These are phyloP conservation scores for Malus hybrid DNA, from an alignment of 331 rosid genomes.

Conservation along the genomic window DNA sequence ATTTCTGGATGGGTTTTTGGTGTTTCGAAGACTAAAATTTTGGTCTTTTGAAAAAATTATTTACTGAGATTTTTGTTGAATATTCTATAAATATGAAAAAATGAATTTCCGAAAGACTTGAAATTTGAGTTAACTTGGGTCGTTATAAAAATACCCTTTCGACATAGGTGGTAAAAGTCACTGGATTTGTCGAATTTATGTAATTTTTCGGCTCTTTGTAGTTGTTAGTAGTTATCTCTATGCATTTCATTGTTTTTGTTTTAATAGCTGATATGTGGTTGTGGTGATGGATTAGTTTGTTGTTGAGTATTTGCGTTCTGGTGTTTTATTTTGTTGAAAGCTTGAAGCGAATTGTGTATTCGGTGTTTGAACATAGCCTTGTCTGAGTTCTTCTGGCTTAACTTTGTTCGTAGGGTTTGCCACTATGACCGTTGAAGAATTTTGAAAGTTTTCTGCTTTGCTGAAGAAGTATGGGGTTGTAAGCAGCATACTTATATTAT, in stretches of 20 bases:
- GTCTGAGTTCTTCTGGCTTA: background rate
- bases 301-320: background rate
- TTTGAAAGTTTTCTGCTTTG: background rate
- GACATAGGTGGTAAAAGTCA: background rate
- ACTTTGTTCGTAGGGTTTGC: background rate
- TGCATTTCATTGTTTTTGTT: background rate
- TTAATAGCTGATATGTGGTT: background rate
- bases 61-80: background rate
- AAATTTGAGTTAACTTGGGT: slow-evolving; percentile 1
- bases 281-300: background rate
- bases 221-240: background rate
- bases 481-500: background rate
- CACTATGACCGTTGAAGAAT: background rate
- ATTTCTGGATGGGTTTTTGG: no score
- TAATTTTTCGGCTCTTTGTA: background rate
- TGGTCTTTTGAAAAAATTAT: background rate
- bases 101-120: background rate
- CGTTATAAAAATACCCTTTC: background rate
- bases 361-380: background rate
- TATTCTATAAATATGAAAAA: background rate
- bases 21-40: background rate
- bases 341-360: background rate
- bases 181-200: background rate
- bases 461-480: background rate
- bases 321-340: background rate